Percentiles rank a stretch among this genome's conserved stretches.
phyloP scores from a whole-genome alignment of 257 asterid genomes.

The Knoxia roxburghii region DNA sequence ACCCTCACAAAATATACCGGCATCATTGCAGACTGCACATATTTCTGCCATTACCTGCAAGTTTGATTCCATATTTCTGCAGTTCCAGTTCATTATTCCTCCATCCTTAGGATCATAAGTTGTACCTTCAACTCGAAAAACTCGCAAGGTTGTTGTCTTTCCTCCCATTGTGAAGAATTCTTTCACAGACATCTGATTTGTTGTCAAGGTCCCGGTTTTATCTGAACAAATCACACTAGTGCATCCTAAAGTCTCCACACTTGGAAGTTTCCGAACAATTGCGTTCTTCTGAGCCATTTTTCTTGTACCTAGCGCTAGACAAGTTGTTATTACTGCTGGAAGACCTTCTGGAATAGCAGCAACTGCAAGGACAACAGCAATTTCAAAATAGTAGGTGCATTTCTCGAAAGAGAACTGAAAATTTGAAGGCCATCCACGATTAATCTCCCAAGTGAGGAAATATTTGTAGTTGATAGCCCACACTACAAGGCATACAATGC shows the following conservation, averaged over 20 bases:
- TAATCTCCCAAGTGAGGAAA: conserved; percentile 5
- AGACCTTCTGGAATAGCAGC: conserved; percentile 87
- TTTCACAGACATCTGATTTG: conserved; percentile 10
- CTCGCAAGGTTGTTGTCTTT: not conserved
- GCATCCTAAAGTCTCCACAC: conserved; percentile 10
- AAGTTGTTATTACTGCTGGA: conserved; percentile 24
- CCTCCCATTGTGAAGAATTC: not conserved
- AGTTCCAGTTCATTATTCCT: conserved; percentile 5
- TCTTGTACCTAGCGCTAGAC: conserved; percentile 6
- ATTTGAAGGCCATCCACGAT: conserved; percentile 7
- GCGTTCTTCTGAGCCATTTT: conserved; percentile 12
- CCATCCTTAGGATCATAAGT: conserved; percentile 10
- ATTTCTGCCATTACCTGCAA: conserved; percentile 9
- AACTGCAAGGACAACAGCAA: conserved; percentile 72
- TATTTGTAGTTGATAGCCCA: conserved; percentile 6
- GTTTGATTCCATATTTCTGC: not conserved
- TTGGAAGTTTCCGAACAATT: conserved; percentile 8
- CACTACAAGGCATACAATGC: conserved; percentile 6
- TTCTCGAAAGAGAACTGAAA: conserved; percentile 14
- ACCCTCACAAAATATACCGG: conserved; percentile 5
- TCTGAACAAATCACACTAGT: conserved; percentile 10
- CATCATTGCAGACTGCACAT: conserved; percentile 9
- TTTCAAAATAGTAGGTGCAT: conserved; percentile 67
- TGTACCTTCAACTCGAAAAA: conserved; percentile 8
- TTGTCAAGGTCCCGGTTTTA: conserved; percentile 11